Base-by-base conservation (phyloP, 2,329 filamentous ascomycete species). In the Talaromyces sp. region DNA sequence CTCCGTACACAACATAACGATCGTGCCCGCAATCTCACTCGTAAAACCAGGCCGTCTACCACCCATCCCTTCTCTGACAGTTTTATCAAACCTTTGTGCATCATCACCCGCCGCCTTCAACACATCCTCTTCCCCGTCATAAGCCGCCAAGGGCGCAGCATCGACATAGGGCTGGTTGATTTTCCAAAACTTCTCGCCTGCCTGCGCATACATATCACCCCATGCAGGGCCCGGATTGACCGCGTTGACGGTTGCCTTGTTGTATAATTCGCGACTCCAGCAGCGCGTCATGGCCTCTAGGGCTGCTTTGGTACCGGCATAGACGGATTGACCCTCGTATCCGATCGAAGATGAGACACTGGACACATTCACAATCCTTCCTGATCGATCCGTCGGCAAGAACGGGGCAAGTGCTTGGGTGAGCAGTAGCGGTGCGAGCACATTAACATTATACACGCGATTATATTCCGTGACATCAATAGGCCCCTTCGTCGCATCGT, bases 371-470 rank as follows among this genome's bases (percentile, higher is more conserved):
- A 90, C 81, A 68, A 90, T 85, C 29, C 88, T 82, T 2, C 87
- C 88, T 22, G 82, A 88, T 68, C 88, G 88, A 78, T 91, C 90
- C 63, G 76, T 79, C 1, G 86, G 92, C 3, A 96, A 84, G 77
- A 89, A 88, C 0, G 88, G 89, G 34, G 88, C 79, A 0, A 87
- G 86, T 5, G 90, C 90, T 77, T 96, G 89, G 29, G 91, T 86
- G 11, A 96, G 82, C 1, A 96, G 84, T 22, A 96, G 79, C 1
- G 92, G 92, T 0, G 91, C 92, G 7, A 92, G 85, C 25, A 96
- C 92, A 74, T 96, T 96, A 78, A 95, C 84, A 64, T 86, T 85
- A 80, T 92, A 96, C 65, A 90, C 87, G 69, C 84, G 80, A 47
- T 88, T 84, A 79, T 93, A 96, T 72, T 93, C 85, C 17, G 83